Conservation (phyloP, 768 basidiomycete genomes). For the Lyophyllum atratum region DNA sequence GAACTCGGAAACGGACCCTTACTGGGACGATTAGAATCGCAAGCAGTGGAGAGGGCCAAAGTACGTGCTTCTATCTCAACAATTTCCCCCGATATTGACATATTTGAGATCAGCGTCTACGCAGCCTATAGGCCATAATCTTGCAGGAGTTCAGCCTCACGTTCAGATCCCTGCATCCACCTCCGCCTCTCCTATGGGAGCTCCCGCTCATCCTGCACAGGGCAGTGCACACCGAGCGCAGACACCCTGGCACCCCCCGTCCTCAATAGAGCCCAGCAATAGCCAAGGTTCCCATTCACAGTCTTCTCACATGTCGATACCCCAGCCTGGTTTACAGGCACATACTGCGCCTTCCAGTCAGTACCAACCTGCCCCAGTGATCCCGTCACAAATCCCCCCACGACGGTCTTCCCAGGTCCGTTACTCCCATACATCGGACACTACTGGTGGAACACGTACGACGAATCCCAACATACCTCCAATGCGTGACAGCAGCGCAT, state of each 20-base stretch:
- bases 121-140: not conserved
- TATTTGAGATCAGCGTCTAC: not conserved
- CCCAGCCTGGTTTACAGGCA: not conserved
- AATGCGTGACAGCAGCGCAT: not conserved
- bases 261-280: conserved; percentile 32
- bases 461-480: not conserved
- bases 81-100: not conserved
- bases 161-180: not conserved
- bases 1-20: not conserved
- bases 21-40: not conserved
- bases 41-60: not conserved
- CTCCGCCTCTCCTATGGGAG: not conserved
- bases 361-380: not conserved
- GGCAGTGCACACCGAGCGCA: conserved; percentile 16
- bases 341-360: not conserved
- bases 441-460: not conserved
- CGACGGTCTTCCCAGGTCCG: not conserved
- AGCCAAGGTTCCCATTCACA: not conserved
- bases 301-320: not conserved
- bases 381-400: not conserved
- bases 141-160: not conserved
- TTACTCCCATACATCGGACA: not conserved
- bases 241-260: conserved; percentile 65
- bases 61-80: not conserved
- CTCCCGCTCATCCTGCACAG: not conserved